Evolutionary conservation across 1,284 basidiomycete genomes (phyloP).

Genomic region (Vanrija pseudolonga): DNA sequence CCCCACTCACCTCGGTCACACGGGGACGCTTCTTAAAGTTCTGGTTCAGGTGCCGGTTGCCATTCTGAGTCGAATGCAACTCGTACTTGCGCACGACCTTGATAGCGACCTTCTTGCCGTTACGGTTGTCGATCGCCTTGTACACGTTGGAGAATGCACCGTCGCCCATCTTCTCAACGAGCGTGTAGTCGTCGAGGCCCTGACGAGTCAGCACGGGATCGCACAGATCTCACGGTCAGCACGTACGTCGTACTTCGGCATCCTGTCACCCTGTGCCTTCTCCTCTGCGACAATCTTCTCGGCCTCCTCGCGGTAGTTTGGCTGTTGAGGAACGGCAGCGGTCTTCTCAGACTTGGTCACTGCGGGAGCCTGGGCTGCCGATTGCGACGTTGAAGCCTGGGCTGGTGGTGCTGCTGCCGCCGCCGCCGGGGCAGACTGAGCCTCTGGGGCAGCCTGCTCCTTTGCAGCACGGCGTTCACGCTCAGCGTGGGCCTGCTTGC

Average conservation of each 20-base stretch:
- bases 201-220: conserved; percentile 10
- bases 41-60: conserved; percentile 84
- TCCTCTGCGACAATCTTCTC: conserved; percentile 76
- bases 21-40: conserved; percentile 91
- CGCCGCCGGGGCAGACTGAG: background rate
- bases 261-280: conserved; percentile 65
- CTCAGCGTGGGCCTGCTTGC: conserved; percentile 64
- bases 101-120: conserved; percentile 83
- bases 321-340: conserved; percentile 27
- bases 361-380: too few species aligned
- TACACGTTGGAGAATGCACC: conserved; percentile 99
- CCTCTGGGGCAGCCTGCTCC: conserved; percentile 25
- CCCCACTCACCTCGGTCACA: conserved; percentile 77
- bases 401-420: conserved; percentile 2
- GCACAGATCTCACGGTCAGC: background rate
- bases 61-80: conserved; percentile 86
- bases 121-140: conserved; percentile 76
- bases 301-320: conserved; percentile 58
- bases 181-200: conserved; percentile 76
- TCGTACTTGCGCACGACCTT: conserved; percentile 98
- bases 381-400: conserved; percentile 30
- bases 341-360: background rate
- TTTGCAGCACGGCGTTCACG: conserved; percentile 6
- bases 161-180: conserved; percentile 93
- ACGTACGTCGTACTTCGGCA: conserved; percentile 67